Percentiles rank a stretch among this genome's conserved stretches.
phyloP scores from a whole-genome alignment of 1,139 yeast species.

The Pneumocystis sp. region DNA sequence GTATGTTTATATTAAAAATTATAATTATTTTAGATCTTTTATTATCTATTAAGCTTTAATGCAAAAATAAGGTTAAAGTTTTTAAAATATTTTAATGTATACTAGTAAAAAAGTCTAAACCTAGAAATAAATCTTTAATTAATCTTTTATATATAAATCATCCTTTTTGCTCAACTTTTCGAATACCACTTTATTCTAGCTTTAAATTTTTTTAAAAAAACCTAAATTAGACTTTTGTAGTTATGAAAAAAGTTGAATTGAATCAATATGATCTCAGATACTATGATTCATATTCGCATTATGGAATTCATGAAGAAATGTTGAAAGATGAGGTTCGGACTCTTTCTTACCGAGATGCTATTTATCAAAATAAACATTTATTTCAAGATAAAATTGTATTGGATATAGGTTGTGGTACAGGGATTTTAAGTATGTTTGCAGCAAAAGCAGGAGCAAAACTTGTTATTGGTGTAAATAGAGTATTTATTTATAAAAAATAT shows the following conservation, averaged over 20 bases:
- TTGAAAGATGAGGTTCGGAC: conserved; percentile 91
- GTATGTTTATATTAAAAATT: not conserved
- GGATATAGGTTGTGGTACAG: conserved; percentile 69
- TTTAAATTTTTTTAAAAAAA: not conserved
- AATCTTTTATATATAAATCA: no score
- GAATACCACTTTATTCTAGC: not conserved
- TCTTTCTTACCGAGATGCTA: conserved; percentile 79
- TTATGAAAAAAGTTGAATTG: not conserved
- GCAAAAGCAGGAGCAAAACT: conserved; percentile 46
- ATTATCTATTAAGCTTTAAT: not conserved
- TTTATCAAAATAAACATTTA: conserved; percentile 73
- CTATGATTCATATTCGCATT: not conserved
- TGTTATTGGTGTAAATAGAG: conserved; percentile 27
- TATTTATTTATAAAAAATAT: not conserved
- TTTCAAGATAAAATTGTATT: conserved; percentile 91
- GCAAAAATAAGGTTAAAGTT: not conserved
- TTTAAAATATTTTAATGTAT: not conserved
- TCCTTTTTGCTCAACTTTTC: not conserved
- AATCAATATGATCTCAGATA: not conserved
- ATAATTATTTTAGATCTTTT: not conserved
- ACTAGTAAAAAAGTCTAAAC: not conserved
- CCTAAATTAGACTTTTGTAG: not conserved
- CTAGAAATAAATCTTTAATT: not conserved
- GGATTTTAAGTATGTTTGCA: conserved; percentile 47
- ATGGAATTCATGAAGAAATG: conserved; percentile 96